A percentile compares a stretch with the other conserved stretches of the same genome.
These are phyloP conservation scores for Vitis riparia DNA, from an alignment of 164 flowering plant species.

Conservation along the genomic window DNA sequence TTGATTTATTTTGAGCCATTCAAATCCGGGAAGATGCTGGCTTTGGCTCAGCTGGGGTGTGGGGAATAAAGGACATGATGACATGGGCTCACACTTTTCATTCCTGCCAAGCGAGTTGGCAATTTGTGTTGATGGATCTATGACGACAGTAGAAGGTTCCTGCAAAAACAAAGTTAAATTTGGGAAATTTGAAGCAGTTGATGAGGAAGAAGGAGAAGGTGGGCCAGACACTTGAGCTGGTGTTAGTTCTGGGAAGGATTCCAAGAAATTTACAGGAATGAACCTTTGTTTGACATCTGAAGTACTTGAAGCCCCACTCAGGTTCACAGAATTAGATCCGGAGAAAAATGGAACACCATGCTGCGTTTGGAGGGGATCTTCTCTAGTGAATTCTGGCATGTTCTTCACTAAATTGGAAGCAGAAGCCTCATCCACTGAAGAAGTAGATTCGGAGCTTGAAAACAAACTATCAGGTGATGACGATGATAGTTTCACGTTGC, in stretches of 20 bases:
- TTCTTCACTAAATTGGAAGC: slow-evolving; percentile 10
- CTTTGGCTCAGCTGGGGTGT: slow-evolving; percentile 22
- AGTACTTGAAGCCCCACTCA: slow-evolving; percentile 6
- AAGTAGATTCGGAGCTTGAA: slow-evolving; percentile 33
- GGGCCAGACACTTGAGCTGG: slow-evolving; percentile 22
- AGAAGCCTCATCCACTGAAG: slow-evolving; percentile 17
- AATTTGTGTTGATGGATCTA: slow-evolving; percentile 3
- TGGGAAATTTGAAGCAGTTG: slow-evolving; percentile 25
- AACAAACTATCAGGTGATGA: slow-evolving; percentile 19
- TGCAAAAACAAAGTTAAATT: slow-evolving; percentile 48
- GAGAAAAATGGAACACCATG: slow-evolving; percentile 15
- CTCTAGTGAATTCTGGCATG: slow-evolving; percentile 19
- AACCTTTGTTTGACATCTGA: slow-evolving; percentile 11
- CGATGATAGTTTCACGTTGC: slow-evolving; percentile 2
- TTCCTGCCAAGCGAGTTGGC: slow-evolving; percentile 14
- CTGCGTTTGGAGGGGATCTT: slow-evolving; percentile 8
- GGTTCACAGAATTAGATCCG: slow-evolving; percentile 11
- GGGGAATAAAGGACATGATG: slow-evolving; percentile 11
- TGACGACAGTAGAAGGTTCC: slow-evolving; percentile 21
- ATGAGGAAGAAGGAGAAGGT: slow-evolving; percentile 20
- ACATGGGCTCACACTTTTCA: not conserved
- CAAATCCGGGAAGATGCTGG: slow-evolving; percentile 20
- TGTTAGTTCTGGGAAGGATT: slow-evolving; percentile 32
- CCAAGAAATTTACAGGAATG: slow-evolving; percentile 37
- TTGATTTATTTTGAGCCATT: slow-evolving; percentile 34